Percentiles rank a stretch among this genome's conserved stretches.
Evolutionary conservation across 2,329 filamentous ascomycete genomes (phyloP).

Genomic region (Ilyonectria mors-panacis): DNA sequence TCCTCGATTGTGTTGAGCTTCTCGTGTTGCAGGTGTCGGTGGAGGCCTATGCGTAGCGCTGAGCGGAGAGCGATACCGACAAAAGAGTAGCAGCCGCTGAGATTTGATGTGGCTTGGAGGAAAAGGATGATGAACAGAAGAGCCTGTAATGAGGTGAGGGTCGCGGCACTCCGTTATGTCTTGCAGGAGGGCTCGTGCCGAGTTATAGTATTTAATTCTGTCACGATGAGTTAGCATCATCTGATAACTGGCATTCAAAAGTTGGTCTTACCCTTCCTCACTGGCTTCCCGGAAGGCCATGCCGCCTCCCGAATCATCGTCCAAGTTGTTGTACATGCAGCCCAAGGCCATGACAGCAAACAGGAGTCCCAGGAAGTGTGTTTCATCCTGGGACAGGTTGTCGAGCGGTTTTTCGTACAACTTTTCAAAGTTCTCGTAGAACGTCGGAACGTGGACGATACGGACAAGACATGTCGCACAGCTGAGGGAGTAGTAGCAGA

Average conservation of each 20-base stretch:
- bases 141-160: slow-evolving; percentile 79
- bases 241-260: slow-evolving; percentile 7
- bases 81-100: slow-evolving; percentile 85
- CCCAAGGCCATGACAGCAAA: slow-evolving; percentile 81
- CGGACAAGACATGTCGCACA: slow-evolving; percentile 73
- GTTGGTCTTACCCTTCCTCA: slow-evolving; percentile 67
- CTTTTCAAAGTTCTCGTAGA: slow-evolving; percentile 82
- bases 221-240: slow-evolving; percentile 40
- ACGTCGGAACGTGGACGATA: slow-evolving; percentile 85
- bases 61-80: slow-evolving; percentile 84
- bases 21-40: slow-evolving; percentile 78
- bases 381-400: slow-evolving; percentile 74
- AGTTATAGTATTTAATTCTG: slow-evolving; percentile 82
- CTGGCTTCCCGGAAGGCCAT: slow-evolving; percentile 65
- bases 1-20: slow-evolving; percentile 74
- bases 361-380: slow-evolving; percentile 78
- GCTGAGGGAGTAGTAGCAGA: slow-evolving; percentile 70
- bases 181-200: slow-evolving; percentile 75
- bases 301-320: slow-evolving; percentile 64
- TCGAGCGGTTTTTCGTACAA: slow-evolving; percentile 81
- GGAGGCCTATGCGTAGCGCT: slow-evolving; percentile 82
- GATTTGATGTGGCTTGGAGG: slow-evolving; percentile 82
- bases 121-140: slow-evolving; percentile 87
- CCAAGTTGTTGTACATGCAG: slow-evolving; percentile 77
- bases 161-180: slow-evolving; percentile 81